Base-by-base conservation (phyloP, 75 land plant genomes). In the Sequoia sempervirens region DNA sequence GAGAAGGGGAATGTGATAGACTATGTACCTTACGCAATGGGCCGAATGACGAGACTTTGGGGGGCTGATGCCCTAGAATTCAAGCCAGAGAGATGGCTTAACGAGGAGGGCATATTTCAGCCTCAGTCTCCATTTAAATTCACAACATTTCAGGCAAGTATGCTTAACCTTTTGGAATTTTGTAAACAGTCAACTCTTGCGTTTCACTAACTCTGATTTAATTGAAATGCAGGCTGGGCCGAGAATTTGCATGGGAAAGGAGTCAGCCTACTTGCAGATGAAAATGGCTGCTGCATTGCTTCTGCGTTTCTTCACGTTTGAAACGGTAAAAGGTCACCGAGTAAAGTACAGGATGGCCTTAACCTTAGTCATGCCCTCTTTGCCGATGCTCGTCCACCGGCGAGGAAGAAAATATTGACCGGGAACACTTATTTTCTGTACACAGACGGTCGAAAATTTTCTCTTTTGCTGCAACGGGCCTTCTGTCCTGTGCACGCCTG, bases 91-190 rank as follows among this genome's bases (percentile, higher is more conserved):
- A 82, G 83, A 66, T 82, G 90, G 90, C 86, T 90, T 1, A 52
- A 81, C 47, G 20, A 81, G 0, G 84, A 89, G 58, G 89, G 89
- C 2, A 11, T 80, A 13, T 92, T 92, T 83, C 88, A 83, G 40
- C 88, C 85, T 0, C 84, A 88, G 32, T 86, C 88, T 17, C 85
- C 92, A 2, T 92, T 86, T 76, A 92, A 90, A 69, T 90, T 91
- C 80, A 68, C 85, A 30, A 83, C 91, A 15, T 91, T 89, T 56
- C 87, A 89, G 82, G 91, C 86, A 72, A 79, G 74, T 64, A 20
- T 50, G 13, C 15, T 50, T 12, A 50, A 47, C 15, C 14, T 50
- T 50, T 12, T 11, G 14, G 12, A 50, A 12, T 50, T 50, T 50
- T 50, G 2, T 13, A 50, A 12, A 13, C 53, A 50, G 15, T 50